These are phyloP conservation scores for Syncephalastrum racemosum DNA, from an alignment of 371 early-diverging fungal genomes.

Conservation along the genomic window DNA sequence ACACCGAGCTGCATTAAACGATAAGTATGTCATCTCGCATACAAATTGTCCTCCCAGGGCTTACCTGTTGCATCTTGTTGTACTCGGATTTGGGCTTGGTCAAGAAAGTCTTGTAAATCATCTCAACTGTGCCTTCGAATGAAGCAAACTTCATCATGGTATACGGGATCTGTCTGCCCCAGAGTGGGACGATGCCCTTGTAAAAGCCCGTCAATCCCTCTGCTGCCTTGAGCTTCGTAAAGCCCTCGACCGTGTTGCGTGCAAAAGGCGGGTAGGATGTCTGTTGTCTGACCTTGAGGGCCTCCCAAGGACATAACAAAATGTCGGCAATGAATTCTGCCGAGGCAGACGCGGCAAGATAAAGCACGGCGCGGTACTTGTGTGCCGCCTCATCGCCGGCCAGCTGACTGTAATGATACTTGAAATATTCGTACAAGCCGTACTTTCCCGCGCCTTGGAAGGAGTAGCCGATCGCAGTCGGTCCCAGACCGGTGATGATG, in stretches of 20 bases:
- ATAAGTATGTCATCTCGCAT: background rate
- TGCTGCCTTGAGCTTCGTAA: constrained; percentile 54
- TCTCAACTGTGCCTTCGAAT: constrained; percentile 80
- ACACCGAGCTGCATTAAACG: constrained; percentile 54
- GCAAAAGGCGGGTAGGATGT: constrained; percentile 70
- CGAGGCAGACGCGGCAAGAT: constrained; percentile 76
- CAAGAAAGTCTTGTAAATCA: constrained; percentile 65
- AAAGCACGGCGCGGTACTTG: constrained; percentile 74
- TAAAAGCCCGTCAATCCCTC: constrained; percentile 73
- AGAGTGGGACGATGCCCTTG: constrained; percentile 78
- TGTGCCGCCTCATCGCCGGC: constrained; percentile 76
- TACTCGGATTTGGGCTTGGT: constrained; percentile 75
- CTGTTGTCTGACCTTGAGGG: constrained; percentile 77
- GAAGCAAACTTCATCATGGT: constrained; percentile 95
- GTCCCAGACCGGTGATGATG: constrained; percentile 74
- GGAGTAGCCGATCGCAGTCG: constrained; percentile 86
- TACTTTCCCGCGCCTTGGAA: constrained; percentile 89
- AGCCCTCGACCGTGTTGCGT: constrained; percentile 61
- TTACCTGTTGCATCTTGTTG: constrained; percentile 70
- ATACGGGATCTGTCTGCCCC: constrained; percentile 90
- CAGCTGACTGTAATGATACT: constrained; percentile 64
- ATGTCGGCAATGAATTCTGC: constrained; percentile 91
- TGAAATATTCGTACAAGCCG: constrained; percentile 86
- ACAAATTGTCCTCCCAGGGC: background rate
- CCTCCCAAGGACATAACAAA: constrained; percentile 80